phyloP scores from a whole-genome alignment of 192 early-diverging fungal species.

The Entomortierella beljakovae region DNA sequence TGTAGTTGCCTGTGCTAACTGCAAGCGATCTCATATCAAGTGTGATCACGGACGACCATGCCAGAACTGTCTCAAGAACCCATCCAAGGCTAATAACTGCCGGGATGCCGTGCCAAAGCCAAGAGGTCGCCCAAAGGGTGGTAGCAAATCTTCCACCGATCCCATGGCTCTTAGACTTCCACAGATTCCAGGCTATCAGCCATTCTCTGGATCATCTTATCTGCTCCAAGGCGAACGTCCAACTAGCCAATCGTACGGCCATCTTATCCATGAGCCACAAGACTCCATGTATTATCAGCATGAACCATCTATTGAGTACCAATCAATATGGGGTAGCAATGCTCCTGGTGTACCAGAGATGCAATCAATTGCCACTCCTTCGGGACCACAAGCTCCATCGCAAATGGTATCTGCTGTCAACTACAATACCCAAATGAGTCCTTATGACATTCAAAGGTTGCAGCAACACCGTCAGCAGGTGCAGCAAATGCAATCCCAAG shows the following conservation, averaged over 20 bases:
- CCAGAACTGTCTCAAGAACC: conserved; percentile 43
- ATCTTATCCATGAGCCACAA: not conserved
- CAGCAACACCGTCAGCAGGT: conserved; percentile 18
- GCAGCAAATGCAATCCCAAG: conserved; percentile 17
- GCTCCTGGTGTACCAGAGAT: conserved; percentile 12
- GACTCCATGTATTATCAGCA: conserved; percentile 7
- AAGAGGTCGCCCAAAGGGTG: conserved; percentile 42
- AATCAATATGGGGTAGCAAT: conserved; percentile 1
- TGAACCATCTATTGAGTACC: not conserved
- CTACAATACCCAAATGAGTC: not conserved
- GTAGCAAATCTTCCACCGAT: conserved; percentile 18
- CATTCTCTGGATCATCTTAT: conserved; percentile 10
- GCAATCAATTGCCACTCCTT: not conserved
- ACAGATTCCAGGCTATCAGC: conserved; percentile 12
- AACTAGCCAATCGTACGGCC: not conserved
- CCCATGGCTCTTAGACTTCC: not conserved
- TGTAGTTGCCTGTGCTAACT: conserved; percentile 34
- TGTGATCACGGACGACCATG: conserved; percentile 45
- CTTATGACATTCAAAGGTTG: conserved; percentile 4
- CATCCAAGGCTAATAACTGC: conserved; percentile 26
- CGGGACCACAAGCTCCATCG: not conserved
- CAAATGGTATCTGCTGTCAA: not conserved
- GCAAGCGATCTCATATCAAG: conserved; percentile 51
- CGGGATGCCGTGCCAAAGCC: conserved; percentile 44
- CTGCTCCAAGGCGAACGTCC: not conserved